Percentiles rank a stretch among this genome's conserved stretches.
Conservation (phyloP, 2,329 filamentous ascomycete species). For the Metarhizium sp. region DNA sequence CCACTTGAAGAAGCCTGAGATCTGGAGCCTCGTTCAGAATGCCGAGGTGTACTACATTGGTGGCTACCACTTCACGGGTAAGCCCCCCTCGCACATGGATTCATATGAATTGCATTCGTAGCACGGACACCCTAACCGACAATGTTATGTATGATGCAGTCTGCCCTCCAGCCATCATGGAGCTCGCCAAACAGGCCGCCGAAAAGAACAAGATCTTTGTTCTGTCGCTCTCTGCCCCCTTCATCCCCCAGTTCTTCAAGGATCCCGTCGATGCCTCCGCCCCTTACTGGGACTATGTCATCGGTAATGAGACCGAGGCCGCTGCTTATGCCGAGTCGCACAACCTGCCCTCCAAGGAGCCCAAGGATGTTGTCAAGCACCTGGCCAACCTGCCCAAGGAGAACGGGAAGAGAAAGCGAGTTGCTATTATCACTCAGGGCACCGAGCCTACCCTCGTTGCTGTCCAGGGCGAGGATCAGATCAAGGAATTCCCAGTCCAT, state of each 20-base stretch:
- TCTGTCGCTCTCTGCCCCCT: conserved; percentile 87
- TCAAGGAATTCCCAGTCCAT: conserved; percentile 75
- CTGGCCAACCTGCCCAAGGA: conserved; percentile 87
- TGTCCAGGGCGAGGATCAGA: conserved; percentile 56
- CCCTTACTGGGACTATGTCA: conserved; percentile 90
- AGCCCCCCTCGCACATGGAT: conserved; percentile 2
- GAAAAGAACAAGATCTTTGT: conserved; percentile 84
- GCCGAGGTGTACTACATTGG: conserved; percentile 88
- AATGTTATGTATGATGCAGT: conserved; percentile 35
- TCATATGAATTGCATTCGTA: not conserved
- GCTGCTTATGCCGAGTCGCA: conserved; percentile 79
- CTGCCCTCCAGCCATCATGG: conserved; percentile 81
- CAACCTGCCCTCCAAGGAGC: conserved; percentile 62
- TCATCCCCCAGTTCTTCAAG: conserved; percentile 98
- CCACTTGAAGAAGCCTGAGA: conserved; percentile 81
- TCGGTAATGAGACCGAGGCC: conserved; percentile 96
- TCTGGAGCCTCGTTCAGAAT: conserved; percentile 86
- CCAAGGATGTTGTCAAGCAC: conserved; percentile 75
- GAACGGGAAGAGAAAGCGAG: conserved; percentile 73
- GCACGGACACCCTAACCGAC: not conserved
- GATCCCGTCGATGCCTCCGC: conserved; percentile 78
- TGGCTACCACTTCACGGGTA: conserved; percentile 85
- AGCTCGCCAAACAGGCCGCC: conserved; percentile 83
- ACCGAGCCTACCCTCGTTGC: conserved; percentile 85
- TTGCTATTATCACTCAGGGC: conserved; percentile 91